phyloP scores from a whole-genome alignment of 1,284 basidiomycete genomes.

The Malassezia brasiliensis region DNA sequence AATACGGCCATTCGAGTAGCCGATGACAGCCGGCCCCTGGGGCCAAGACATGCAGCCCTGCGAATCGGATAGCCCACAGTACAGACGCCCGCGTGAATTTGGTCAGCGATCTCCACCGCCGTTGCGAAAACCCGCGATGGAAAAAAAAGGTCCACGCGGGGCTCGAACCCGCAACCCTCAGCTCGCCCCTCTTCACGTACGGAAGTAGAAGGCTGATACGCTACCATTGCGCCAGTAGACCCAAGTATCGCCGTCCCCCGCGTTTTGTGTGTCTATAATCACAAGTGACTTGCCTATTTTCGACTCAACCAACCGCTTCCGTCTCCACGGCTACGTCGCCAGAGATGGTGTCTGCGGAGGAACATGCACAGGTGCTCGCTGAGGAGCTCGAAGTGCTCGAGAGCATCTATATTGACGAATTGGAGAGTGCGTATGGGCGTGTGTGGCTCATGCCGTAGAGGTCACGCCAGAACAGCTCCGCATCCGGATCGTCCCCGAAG shows the following conservation, averaged over 20 bases:
- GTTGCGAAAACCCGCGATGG: too few species aligned
- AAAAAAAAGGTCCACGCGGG: slow-evolving; percentile 21
- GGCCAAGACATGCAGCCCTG: not conserved
- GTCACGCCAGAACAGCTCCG: slow-evolving; percentile 68
- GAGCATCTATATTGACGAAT: slow-evolving; percentile 86
- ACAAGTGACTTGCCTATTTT: too few species aligned
- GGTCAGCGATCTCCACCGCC: too few species aligned
- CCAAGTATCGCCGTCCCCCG: slow-evolving; percentile 3
- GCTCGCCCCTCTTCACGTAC: slow-evolving; percentile 2
- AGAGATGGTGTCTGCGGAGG: slow-evolving; percentile 36
- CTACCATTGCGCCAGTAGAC: slow-evolving; percentile 24
- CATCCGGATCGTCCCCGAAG: slow-evolving; percentile 82
- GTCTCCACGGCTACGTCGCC: too few species aligned
- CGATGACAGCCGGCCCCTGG: not conserved
- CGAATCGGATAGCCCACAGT: too few species aligned
- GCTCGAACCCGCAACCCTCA: slow-evolving; percentile 24
- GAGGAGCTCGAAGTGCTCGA: slow-evolving; percentile 93
- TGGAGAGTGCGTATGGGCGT: slow-evolving; percentile 64
- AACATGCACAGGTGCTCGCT: slow-evolving; percentile 51
- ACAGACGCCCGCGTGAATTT: too few species aligned
- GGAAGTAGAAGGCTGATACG: slow-evolving; percentile 21
- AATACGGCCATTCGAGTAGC: not conserved
- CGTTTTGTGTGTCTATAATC: not conserved
- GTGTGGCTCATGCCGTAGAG: slow-evolving; percentile 61
- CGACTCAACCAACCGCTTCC: not conserved